These are phyloP conservation scores for Kuraishia floccosa DNA, from an alignment of 805 yeast species.

Conservation along the genomic window DNA sequence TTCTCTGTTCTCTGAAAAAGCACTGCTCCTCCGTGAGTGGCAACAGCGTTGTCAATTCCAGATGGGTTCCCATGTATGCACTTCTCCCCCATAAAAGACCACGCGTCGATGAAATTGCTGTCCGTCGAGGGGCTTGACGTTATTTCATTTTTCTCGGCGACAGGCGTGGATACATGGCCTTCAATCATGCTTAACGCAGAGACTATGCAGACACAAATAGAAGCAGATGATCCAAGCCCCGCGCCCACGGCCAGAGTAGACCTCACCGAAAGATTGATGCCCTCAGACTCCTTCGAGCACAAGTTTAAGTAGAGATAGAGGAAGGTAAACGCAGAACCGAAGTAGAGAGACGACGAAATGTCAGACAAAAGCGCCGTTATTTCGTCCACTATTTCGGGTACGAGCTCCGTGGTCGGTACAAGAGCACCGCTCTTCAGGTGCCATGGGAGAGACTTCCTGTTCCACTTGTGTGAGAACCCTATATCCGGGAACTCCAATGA, in stretches of 20 bases:
- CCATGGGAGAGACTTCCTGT: slow-evolving; percentile 51
- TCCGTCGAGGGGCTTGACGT: slow-evolving; percentile 24
- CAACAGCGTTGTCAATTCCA: slow-evolving; percentile 94
- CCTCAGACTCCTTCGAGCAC: slow-evolving; percentile 33
- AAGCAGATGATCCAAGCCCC: slow-evolving; percentile 91
- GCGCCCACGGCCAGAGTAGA: slow-evolving; percentile 94
- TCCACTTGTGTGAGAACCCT: slow-evolving; percentile 55
- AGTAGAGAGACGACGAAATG: slow-evolving; percentile 47
- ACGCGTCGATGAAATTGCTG: slow-evolving; percentile 57
- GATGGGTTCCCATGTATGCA: slow-evolving; percentile 96
- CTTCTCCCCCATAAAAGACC: slow-evolving; percentile 91
- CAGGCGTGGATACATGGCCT: slow-evolving; percentile 34
- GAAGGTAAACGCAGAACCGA: slow-evolving; percentile 74
- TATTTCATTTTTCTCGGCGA: slow-evolving; percentile 20
- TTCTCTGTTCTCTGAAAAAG: slow-evolving; percentile 59
- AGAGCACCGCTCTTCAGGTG: slow-evolving; percentile 17
- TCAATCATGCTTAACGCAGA: slow-evolving; percentile 60
- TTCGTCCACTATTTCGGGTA: slow-evolving; percentile 43
- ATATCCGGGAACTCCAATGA: slow-evolving; percentile 80
- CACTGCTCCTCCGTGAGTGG: slow-evolving; percentile 94
- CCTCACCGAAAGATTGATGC: slow-evolving; percentile 51
- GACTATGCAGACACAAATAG: slow-evolving; percentile 75
- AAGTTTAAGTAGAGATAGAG: slow-evolving; percentile 62
- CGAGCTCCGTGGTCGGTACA: slow-evolving; percentile 38
- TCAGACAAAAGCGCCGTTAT: slow-evolving; percentile 31